phyloP scores from a whole-genome alignment of 495 filamentous ascomycete species.

The Bathelium albidoporum region DNA sequence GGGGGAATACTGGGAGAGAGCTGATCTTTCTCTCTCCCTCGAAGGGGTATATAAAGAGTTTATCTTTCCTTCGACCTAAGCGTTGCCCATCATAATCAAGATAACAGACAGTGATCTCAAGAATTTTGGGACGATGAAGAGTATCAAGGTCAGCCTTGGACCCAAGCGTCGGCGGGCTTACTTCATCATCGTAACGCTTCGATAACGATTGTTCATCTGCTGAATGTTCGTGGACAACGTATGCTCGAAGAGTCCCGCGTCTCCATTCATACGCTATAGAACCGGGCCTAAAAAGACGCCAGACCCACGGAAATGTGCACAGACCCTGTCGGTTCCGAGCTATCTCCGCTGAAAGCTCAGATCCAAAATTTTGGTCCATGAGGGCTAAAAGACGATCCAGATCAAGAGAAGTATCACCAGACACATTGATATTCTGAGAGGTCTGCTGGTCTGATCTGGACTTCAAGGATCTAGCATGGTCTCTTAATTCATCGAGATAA shows the following conservation, averaged over 20 bases:
- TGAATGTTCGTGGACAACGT: background rate
- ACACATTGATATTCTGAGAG: background rate
- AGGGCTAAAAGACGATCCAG: background rate
- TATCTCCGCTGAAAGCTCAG: background rate
- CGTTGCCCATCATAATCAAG: background rate
- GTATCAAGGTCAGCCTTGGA: background rate
- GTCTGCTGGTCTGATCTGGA: background rate
- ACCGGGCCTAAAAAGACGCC: background rate
- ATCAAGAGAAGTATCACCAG: background rate
- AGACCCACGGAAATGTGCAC: background rate
- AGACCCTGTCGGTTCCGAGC: background rate
- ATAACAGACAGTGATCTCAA: background rate
- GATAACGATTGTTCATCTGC: background rate
- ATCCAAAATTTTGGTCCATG: background rate
- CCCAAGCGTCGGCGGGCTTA: background rate
- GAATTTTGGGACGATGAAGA: background rate
- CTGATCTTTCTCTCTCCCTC: background rate
- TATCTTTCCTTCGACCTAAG: background rate
- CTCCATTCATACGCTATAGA: background rate
- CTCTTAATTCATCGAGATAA: background rate
- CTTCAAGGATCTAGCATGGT: background rate
- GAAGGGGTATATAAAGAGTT: background rate
- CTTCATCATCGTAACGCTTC: background rate
- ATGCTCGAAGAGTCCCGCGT: background rate
- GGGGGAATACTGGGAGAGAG: background rate